A percentile compares a stretch with the other conserved stretches of the same genome.
These are phyloP conservation scores for Coelastrella sp. DNA, from an alignment of 139 green algal genomes.

Conservation along the genomic window DNA sequence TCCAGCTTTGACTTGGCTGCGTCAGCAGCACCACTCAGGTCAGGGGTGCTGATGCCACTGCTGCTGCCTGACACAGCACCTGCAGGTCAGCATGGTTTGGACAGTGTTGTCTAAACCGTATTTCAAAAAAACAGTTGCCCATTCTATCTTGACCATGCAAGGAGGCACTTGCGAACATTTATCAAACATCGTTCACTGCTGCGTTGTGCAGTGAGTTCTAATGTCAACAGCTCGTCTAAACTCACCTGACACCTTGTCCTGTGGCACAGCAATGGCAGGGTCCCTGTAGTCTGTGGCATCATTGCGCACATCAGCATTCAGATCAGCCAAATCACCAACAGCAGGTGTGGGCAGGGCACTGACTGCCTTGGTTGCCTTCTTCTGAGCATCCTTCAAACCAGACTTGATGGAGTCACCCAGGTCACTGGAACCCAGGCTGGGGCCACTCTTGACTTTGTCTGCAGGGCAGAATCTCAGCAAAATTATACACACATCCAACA, in stretches of 20 bases:
- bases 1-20: background rate
- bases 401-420: background rate
- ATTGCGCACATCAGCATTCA: slow-evolving; percentile 33
- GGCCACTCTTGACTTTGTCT: background rate
- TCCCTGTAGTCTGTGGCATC: slow-evolving; percentile 29
- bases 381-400: background rate
- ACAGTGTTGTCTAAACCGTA: too few relatives aligned
- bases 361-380: background rate
- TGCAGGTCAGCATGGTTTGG: background rate
- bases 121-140: too few relatives aligned
- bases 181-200: too few relatives aligned
- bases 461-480: background rate
- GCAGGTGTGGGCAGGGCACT: slow-evolving; percentile 1
- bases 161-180: background rate
- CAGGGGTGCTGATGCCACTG: background rate
- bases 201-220: background rate
- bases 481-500: background rate
- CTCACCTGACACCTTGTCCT: slow-evolving; percentile 24
- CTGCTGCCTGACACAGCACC: background rate
- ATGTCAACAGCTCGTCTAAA: background rate
- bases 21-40: background rate
- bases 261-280: slow-evolving; percentile 21
- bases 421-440: background rate
- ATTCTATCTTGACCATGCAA: background rate
- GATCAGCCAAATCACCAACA: slow-evolving; percentile 23